Percentiles rank a stretch among this genome's conserved stretches.
Conservation (phyloP, 192 early-diverging fungal genomes). For the Backusella psychrophila region DNA sequence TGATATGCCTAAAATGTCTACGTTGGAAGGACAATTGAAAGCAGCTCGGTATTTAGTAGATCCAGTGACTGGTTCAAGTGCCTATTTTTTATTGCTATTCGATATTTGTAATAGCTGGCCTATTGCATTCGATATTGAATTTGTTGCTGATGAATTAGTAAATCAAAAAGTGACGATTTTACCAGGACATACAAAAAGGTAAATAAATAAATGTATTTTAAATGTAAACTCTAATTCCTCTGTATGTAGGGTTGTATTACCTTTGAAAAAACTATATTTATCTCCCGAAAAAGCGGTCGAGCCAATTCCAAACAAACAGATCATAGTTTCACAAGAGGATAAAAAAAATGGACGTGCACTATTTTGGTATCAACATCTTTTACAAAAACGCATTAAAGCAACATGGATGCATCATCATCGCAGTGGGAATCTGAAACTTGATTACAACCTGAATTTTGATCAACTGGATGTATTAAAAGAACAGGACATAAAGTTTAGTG, state of each 20-base stretch:
- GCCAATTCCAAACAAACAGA: conserved; percentile 79
- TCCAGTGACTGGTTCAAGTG: conserved; percentile 35
- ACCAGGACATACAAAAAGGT: conserved; percentile 28
- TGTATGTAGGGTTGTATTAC: conserved; percentile 35
- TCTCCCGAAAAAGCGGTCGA: conserved; percentile 37
- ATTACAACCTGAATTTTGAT: conserved; percentile 45
- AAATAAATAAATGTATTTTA: not conserved
- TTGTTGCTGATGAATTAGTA: conserved; percentile 62
- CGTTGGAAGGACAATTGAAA: conserved; percentile 7
- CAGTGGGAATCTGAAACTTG: conserved; percentile 49
- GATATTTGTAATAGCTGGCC: conserved; percentile 76
- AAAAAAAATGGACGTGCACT: conserved; percentile 48
- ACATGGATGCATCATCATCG: conserved; percentile 45
- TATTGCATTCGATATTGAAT: conserved; percentile 67
- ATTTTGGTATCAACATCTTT: conserved; percentile 75
- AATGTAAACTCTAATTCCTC: not conserved
- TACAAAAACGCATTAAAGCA: conserved; percentile 56
- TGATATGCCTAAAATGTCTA: not conserved
- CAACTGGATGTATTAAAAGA: conserved; percentile 57
- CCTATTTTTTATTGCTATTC: conserved; percentile 73
- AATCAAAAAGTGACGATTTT: conserved; percentile 16
- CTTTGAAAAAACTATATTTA: conserved; percentile 59
- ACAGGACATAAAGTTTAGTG: conserved; percentile 59
- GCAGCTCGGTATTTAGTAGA: not conserved
- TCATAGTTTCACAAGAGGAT: conserved; percentile 62